phyloP scores from a whole-genome alignment of 2,329 filamentous ascomycete species.

The Fusarium concolor region DNA sequence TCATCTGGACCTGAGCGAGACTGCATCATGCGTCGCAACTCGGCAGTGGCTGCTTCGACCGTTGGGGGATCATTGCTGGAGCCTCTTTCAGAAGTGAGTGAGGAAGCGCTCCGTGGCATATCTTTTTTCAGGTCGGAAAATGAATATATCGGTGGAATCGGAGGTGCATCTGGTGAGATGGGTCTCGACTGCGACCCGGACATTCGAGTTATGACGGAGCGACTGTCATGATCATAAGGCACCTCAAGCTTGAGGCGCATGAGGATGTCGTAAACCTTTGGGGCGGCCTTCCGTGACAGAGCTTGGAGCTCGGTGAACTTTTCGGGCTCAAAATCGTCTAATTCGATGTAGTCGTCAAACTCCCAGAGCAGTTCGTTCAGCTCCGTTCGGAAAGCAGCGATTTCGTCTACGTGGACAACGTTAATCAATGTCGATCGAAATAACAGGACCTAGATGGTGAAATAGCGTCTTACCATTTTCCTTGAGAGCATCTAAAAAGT shows the following conservation, averaged over 20 bases:
- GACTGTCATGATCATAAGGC: conserved; percentile 43
- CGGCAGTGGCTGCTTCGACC: conserved; percentile 47
- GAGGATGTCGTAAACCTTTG: conserved; percentile 62
- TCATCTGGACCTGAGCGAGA: conserved; percentile 44
- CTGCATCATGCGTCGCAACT: conserved; percentile 47
- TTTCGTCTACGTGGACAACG: conserved; percentile 53
- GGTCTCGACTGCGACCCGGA: conserved; percentile 46
- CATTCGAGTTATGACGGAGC: conserved; percentile 46
- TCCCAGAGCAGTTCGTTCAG: conserved; percentile 66
- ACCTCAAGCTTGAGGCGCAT: conserved; percentile 65
- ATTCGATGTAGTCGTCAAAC: conserved; percentile 66
- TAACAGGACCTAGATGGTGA: background rate
- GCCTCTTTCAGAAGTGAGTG: conserved; percentile 21
- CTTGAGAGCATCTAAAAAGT: conserved; percentile 64
- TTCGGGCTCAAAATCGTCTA: conserved; percentile 62
- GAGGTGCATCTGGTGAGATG: conserved; percentile 41
- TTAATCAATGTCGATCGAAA: conserved; percentile 28
- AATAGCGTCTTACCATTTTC: conserved; percentile 60
- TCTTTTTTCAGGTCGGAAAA: conserved; percentile 27
- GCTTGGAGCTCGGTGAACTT: conserved; percentile 63
- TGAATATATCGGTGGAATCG: conserved; percentile 42
- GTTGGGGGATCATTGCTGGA: conserved; percentile 36
- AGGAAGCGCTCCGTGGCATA: conserved; percentile 20
- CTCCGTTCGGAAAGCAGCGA: conserved; percentile 60
- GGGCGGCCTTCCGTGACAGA: conserved; percentile 60